Evolutionary conservation across 2,329 filamentous ascomycete species (phyloP), one percentile per base, ranked within the genome.

Genomic region (Pestalotiopsis sp.): DNA sequence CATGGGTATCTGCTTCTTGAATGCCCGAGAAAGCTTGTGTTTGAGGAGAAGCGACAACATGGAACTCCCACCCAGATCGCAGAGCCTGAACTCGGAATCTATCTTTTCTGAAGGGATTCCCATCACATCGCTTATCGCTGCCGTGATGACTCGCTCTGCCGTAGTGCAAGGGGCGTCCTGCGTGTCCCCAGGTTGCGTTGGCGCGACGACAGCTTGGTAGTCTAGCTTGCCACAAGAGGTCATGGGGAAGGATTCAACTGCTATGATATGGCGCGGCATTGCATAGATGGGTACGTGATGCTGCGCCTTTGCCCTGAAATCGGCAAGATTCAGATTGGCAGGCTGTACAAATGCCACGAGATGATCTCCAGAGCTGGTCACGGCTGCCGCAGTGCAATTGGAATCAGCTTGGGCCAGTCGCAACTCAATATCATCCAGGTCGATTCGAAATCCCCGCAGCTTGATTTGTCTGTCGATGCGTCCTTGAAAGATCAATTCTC

Each of bases 371-470:
- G 71, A 68, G 4, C 57, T 60, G n/a, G 70, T 67, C 20, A 80
- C 70, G 6, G 76, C 78, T 11, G 75, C 76, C 4, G 70, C 75
- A 3, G 52, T 66, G 14, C 68, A 65, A 6, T 52, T 59, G 1
- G 63, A 62, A 58, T 68, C 31, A 3, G 71, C 75, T 9, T 70
- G 45, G 9, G 66, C n/a, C 2, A 79, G 75, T 2, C 75, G 72
- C 1, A 72, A 69, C 67, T 81, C 79, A 0, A 82, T n/a, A 56
- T 82, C 80, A 41, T 79, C 72, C 2, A 83, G 70, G 62, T 84
- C 80, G 3, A 82, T 49, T 0, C 82, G 78, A 68, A 78, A 75
- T 27, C 75, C 75, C 1, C 70, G 71, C 3, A 74, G 67, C 59
- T 76, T 76, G 61, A 74, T 69, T 61, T 83, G 77, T 0, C 79